Percentiles rank a stretch among this genome's conserved stretches.
Conservation (phyloP, 78 protist species). For the Polysphondylium violaceum region DNA sequence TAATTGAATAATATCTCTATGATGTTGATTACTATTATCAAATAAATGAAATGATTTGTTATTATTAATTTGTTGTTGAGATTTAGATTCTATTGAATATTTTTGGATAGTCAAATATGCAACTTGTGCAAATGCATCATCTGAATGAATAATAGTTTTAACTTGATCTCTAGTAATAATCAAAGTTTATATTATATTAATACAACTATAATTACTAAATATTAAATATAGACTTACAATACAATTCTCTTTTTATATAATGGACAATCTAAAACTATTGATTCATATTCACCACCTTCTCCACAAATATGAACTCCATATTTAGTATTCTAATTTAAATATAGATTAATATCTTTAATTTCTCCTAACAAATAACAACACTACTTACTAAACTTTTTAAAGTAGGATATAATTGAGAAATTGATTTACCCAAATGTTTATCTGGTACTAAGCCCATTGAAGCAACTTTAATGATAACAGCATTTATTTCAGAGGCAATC, state of each 20-base stretch:
- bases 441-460: conserved; percentile 82
- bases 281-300: conserved; percentile 99
- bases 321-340: conserved; percentile 9
- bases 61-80: background rate
- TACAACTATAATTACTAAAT: background rate
- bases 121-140: conserved; percentile 74
- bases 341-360: background rate
- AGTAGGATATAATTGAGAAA: conserved; percentile 65
- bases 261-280: conserved; percentile 95
- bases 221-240: conserved; percentile 36
- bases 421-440: conserved; percentile 86
- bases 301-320: conserved; percentile 93
- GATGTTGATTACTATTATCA: background rate
- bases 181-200: background rate
- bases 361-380: background rate
- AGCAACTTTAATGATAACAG: conserved; percentile 92
- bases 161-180: conserved; percentile 14
- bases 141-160: conserved; percentile 41
- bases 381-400: conserved; percentile 28
- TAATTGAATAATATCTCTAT: background rate
- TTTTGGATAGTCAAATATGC: conserved; percentile 35
- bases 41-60: background rate
- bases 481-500: conserved; percentile 82
- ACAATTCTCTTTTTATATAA: conserved; percentile 80
- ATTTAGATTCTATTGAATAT: conserved; percentile 10